Percentiles rank a stretch among this genome's conserved stretches.
Evolutionary conservation across 495 filamentous ascomycete genomes (phyloP).

Genomic region (Hyphodiscus hymeniophilus): DNA sequence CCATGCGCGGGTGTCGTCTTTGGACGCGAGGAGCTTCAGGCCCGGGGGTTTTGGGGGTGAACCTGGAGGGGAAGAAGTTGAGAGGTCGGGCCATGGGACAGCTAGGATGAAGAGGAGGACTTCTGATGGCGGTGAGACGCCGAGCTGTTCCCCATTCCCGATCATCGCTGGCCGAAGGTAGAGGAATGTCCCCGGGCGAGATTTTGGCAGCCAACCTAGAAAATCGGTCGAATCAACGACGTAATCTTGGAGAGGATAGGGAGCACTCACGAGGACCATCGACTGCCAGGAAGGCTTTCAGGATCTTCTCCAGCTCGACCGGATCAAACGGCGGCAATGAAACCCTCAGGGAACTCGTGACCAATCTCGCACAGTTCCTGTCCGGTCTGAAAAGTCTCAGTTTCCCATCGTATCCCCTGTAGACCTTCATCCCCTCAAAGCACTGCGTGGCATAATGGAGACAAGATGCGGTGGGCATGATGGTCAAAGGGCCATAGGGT

Average conservation of each 20-base stretch:
- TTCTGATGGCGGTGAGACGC: constrained; percentile 71
- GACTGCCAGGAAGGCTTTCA: constrained; percentile 58
- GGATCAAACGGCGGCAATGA: constrained; percentile 69
- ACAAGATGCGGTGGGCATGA: constrained; percentile 74
- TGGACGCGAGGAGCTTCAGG: constrained; percentile 68
- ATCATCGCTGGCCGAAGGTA: constrained; percentile 84
- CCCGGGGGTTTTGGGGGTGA: constrained; percentile 27
- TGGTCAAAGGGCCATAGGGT: constrained; percentile 68
- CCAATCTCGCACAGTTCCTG: constrained; percentile 66
- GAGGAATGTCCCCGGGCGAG: constrained; percentile 58
- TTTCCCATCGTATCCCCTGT: constrained; percentile 73
- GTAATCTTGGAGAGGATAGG: background rate
- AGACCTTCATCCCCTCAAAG: constrained; percentile 88
- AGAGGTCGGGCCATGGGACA: constrained; percentile 57
- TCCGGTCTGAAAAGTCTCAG: constrained; percentile 81
- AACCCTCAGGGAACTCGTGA: constrained; percentile 60
- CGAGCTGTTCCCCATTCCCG: constrained; percentile 68
- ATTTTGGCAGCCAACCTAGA: constrained; percentile 65
- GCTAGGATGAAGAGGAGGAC: constrained; percentile 77
- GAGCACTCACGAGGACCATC: constrained; percentile 42
- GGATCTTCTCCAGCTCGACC: constrained; percentile 61
- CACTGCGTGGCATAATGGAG: constrained; percentile 89
- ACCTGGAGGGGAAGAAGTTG: constrained; percentile 37
- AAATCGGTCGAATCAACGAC: background rate
- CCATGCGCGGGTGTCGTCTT: constrained; percentile 79